Percentiles rank a stretch among this genome's conserved stretches.
phyloP scores from a whole-genome alignment of 768 basidiomycete species.

The Hygrophorus russula region DNA sequence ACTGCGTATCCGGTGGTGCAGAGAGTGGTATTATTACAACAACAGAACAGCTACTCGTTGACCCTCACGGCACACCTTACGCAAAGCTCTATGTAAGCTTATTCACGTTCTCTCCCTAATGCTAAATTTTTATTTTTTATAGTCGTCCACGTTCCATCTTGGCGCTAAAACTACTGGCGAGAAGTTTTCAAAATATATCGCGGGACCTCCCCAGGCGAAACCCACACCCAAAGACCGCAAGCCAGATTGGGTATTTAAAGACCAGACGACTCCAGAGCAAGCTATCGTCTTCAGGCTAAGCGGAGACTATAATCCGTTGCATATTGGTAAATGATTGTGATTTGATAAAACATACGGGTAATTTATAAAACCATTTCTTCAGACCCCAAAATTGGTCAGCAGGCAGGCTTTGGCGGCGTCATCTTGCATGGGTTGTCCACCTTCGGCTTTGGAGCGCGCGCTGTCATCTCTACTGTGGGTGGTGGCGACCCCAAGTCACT shows the following conservation, averaged over 20 bases:
- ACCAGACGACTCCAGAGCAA: slow-evolving; percentile 55
- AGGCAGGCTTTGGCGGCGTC: slow-evolving; percentile 70
- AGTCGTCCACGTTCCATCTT: slow-evolving; percentile 61
- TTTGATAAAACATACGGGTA: not conserved
- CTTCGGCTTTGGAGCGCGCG: slow-evolving; percentile 75
- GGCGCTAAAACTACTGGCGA: slow-evolving; percentile 54
- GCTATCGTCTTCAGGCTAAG: slow-evolving; percentile 63
- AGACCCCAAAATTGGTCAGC: slow-evolving; percentile 69
- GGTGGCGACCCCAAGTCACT: slow-evolving; percentile 50
- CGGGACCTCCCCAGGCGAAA: slow-evolving; percentile 49
- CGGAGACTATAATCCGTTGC: slow-evolving; percentile 73
- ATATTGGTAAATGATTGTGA: slow-evolving; percentile 39
- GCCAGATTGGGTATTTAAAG: slow-evolving; percentile 49
- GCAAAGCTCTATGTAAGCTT: slow-evolving; percentile 48
- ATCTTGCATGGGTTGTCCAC: slow-evolving; percentile 81
- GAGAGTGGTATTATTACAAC: slow-evolving; percentile 71
- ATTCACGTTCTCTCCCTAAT: not conserved
- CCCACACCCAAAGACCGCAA: slow-evolving; percentile 48
- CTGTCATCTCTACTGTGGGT: slow-evolving; percentile 53
- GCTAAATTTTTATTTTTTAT: not conserved
- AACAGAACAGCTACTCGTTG: slow-evolving; percentile 49
- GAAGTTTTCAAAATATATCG: slow-evolving; percentile 52
- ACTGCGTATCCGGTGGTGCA: slow-evolving; percentile 22
- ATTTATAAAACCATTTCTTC: not conserved
- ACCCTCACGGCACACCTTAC: slow-evolving; percentile 46